Conservation (phyloP, 164 flowering plant species). For the Vitis rupestris region DNA sequence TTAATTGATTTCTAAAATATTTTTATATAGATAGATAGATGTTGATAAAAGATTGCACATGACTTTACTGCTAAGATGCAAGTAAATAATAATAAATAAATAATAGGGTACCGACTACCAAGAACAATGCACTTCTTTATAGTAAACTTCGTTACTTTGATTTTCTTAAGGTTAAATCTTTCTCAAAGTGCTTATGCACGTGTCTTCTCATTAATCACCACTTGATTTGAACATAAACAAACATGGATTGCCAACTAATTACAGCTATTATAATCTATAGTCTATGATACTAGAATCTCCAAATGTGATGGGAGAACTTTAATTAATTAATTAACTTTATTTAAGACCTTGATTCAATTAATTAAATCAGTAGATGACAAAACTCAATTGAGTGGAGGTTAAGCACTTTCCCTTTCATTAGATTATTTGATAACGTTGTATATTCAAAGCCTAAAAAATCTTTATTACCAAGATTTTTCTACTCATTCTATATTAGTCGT, state of each 20-base stretch:
- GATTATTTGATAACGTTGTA: not conserved
- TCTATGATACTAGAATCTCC: not conserved
- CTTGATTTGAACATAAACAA: not conserved
- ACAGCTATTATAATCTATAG: not conserved
- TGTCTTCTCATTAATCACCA: not conserved
- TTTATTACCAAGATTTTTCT: no score
- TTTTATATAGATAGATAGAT: no score
- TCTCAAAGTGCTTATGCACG: not conserved
- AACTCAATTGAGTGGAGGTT: not conserved
- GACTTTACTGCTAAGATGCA: no score
- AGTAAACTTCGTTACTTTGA: no score
- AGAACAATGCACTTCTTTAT: no score
- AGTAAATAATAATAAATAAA: no score
- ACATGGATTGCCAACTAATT: not conserved
- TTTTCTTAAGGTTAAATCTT: no score
- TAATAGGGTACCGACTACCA: no score
- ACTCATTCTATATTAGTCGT: no score
- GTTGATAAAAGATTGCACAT: no score
- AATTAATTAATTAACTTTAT: not conserved
- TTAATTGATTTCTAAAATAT: no score
- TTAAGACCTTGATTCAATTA: not conserved
- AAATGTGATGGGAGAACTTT: not conserved
- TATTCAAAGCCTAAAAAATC: not conserved
- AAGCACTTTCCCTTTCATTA: not conserved
- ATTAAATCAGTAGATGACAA: constrained; percentile 3